Conservation (phyloP, 2,329 filamentous ascomycete species). For the Didymella sp. region DNA sequence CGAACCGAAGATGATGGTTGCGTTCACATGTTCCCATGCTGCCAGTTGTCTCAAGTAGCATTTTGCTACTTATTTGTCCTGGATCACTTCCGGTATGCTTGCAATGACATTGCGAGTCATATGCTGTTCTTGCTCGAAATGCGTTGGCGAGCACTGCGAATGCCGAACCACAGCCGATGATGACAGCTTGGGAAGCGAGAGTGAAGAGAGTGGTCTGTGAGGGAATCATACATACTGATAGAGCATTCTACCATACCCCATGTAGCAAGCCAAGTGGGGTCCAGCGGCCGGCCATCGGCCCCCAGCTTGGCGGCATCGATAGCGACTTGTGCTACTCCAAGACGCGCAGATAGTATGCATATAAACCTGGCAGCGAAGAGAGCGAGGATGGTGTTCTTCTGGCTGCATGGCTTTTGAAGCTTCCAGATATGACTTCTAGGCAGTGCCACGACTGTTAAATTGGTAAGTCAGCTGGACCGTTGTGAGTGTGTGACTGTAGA, state of each 20-base stretch:
- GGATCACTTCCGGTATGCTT: background rate
- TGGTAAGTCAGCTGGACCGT: background rate
- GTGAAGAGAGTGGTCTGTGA: background rate
- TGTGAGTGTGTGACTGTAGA: background rate
- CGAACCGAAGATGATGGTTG: background rate
- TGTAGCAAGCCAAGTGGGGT: slow-evolving; percentile 29
- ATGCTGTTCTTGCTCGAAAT: background rate
- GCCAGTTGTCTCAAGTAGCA: slow-evolving; percentile 1
- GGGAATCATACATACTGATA: slow-evolving; percentile 26
- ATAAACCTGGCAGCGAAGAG: background rate
- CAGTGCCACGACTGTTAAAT: background rate
- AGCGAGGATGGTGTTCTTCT: background rate
- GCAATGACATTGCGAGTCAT: slow-evolving; percentile 5
- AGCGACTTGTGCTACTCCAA: background rate
- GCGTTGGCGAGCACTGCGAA: background rate
- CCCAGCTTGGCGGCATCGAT: background rate
- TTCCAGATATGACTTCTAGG: background rate
- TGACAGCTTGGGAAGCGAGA: background rate
- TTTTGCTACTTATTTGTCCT: background rate
- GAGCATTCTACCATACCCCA: slow-evolving; percentile 47
- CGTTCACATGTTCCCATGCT: background rate
- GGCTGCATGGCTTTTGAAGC: background rate
- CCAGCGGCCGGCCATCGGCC: slow-evolving; percentile 21
- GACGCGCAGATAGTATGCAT: background rate
- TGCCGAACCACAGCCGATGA: background rate